Conservation (phyloP, 108 stramenopile genomes). For the Asterionellopsis glacialis region DNA sequence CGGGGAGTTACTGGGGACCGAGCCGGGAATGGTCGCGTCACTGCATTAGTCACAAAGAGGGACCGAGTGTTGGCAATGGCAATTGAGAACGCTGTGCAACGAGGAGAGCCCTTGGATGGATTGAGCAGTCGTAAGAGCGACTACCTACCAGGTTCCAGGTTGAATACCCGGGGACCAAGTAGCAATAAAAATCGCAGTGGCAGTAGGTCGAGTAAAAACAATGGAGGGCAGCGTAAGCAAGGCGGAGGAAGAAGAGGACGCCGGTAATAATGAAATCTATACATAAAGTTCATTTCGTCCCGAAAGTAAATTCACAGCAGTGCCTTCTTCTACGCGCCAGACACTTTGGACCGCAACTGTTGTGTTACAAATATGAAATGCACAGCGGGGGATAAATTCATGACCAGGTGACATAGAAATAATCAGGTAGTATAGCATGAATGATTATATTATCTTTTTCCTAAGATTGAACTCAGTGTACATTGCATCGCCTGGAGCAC, state of each 20-base stretch:
- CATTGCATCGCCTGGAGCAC: too few species aligned
- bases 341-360: too few species aligned
- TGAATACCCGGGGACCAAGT: neutral
- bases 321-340: too few species aligned
- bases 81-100: slow-evolving; percentile 73
- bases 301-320: too few species aligned
- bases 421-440: too few species aligned
- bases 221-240: neutral
- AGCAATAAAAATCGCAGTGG: neutral
- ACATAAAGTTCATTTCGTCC: too few species aligned
- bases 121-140: slow-evolving; percentile 79
- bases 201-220: neutral
- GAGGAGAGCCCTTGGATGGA: slow-evolving; percentile 78
- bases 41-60: slow-evolving; percentile 81
- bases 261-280: neutral
- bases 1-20: slow-evolving; percentile 42
- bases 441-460: too few species aligned
- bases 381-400: too few species aligned
- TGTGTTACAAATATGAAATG: too few species aligned
- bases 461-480: slow-evolving; percentile 1
- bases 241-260: slow-evolving; percentile 4
- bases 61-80: slow-evolving; percentile 83
- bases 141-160: slow-evolving; percentile 36
- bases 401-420: too few species aligned
- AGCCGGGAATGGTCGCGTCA: slow-evolving; percentile 67